Conservation (phyloP, 2,329 filamentous ascomycete genomes). For the Orbilia quercus region DNA sequence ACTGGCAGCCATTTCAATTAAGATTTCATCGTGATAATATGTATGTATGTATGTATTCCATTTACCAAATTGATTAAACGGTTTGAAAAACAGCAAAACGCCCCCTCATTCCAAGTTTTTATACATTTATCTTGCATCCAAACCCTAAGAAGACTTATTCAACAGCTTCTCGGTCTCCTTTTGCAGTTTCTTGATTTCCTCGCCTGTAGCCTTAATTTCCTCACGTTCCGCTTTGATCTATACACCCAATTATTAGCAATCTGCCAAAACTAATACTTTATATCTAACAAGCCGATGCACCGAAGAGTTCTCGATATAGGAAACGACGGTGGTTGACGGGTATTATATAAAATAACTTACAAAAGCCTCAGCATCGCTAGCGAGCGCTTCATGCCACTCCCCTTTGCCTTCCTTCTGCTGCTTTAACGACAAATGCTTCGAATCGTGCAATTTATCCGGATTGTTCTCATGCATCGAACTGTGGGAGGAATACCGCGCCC, state of each 20-base stretch:
- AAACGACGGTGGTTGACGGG: too few relatives aligned
- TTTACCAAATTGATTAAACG: background rate
- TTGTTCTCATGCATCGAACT: constrained; percentile 66
- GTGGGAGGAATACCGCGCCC: constrained; percentile 20
- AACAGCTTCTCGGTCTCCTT: constrained; percentile 70
- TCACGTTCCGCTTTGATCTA: constrained; percentile 72
- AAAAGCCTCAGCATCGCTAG: constrained; percentile 81
- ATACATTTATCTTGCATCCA: too few relatives aligned
- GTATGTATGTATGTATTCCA: background rate
- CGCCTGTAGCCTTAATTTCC: constrained; percentile 63
- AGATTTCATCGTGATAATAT: too few relatives aligned
- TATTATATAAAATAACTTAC: constrained; percentile 64
- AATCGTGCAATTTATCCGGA: constrained; percentile 68
- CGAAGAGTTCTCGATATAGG: too few relatives aligned
- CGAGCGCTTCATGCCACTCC: constrained; percentile 81
- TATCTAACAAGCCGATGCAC: too few relatives aligned
- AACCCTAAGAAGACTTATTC: too few relatives aligned
- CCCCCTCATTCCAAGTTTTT: constrained; percentile 12
- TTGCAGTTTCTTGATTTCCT: constrained; percentile 68
- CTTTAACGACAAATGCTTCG: constrained; percentile 72
- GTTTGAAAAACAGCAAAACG: background rate
- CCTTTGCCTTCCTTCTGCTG: constrained; percentile 70
- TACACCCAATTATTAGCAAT: constrained; percentile 34
- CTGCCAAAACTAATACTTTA: too few relatives aligned
- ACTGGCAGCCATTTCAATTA: too few relatives aligned